phyloP scores from a whole-genome alignment of 345 rosid genomes.

The Gossypium stocksii region DNA sequence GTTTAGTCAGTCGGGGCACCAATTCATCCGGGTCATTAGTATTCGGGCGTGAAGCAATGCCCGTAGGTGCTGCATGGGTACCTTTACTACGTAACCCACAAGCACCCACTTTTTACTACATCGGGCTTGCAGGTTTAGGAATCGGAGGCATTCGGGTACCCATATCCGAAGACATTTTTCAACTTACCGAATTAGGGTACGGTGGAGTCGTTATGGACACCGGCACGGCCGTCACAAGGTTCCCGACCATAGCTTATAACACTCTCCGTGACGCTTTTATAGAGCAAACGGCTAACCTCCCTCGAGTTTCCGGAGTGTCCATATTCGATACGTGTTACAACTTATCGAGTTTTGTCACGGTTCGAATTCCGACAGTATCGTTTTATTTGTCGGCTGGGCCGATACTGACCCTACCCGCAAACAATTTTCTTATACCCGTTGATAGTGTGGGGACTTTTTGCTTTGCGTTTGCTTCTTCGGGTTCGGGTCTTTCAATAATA shows the following conservation, averaged over 20 bases:
- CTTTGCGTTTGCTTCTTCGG: conserved; percentile 79
- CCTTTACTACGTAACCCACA: conserved; percentile 73
- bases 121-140: conserved; percentile 78
- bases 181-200: conserved; percentile 45
- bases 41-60: conserved; percentile 78
- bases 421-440: conserved; percentile 82
- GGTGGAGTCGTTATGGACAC: conserved; percentile 99
- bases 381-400: conserved; percentile 83
- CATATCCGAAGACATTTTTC: conserved; percentile 53
- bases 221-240: conserved; percentile 87
- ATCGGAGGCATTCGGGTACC: conserved; percentile 66
- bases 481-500: conserved; percentile 71
- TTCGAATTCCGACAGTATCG: conserved; percentile 86
- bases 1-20: conserved; percentile 71
- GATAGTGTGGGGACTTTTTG: conserved; percentile 84
- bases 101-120: conserved; percentile 71
- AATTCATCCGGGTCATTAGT: conserved; percentile 66
- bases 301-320: conserved; percentile 68
- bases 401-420: conserved; percentile 74
- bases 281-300: conserved; percentile 65
- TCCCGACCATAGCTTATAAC: conserved; percentile 58
- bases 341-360: conserved; percentile 61
- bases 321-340: conserved; percentile 92
- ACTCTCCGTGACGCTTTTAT: conserved; percentile 69
- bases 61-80: conserved; percentile 93